A percentile compares a stretch with the other conserved stretches of the same genome.
Conservation (phyloP, 1,139 yeast species). For the Taiozyma sp. region DNA sequence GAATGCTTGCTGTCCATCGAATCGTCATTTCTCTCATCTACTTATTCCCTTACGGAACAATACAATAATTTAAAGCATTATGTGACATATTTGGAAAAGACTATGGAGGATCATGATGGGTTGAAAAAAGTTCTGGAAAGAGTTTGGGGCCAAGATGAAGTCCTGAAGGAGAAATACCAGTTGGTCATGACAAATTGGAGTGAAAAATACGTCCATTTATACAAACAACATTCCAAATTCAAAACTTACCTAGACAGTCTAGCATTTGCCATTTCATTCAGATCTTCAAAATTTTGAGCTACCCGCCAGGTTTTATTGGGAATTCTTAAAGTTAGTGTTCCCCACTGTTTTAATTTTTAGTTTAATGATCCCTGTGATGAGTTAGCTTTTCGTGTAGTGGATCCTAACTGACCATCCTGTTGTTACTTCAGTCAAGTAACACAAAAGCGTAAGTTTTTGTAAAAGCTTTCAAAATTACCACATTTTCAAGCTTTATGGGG, state of each 20-base stretch:
- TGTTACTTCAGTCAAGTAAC: neutral
- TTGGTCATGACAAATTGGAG: constrained; percentile 35
- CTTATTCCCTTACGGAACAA: constrained; percentile 27
- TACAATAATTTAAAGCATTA: constrained; percentile 26
- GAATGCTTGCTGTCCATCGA: constrained; percentile 33
- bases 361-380: neutral
- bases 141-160: constrained; percentile 30
- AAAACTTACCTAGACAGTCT: constrained; percentile 26
- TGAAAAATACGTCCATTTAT: constrained; percentile 29
- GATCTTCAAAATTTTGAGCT: constrained; percentile 10
- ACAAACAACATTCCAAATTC: constrained; percentile 29
- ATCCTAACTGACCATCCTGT: neutral
- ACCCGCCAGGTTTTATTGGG: neutral
- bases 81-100: constrained; percentile 24
- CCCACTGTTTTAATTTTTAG: no score
- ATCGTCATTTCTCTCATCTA: constrained; percentile 24
- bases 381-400: neutral
- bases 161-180: constrained; percentile 19
- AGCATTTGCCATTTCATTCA: constrained; percentile 20
- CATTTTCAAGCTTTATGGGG: no score
- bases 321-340: neutral
- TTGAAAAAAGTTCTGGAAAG: constrained; percentile 27
- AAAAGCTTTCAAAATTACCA: no score
- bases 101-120: constrained; percentile 30
- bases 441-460: no score